These are phyloP conservation scores for Eremomyces bilateralis DNA, from an alignment of 495 filamentous ascomycete species.

Conservation along the genomic window DNA sequence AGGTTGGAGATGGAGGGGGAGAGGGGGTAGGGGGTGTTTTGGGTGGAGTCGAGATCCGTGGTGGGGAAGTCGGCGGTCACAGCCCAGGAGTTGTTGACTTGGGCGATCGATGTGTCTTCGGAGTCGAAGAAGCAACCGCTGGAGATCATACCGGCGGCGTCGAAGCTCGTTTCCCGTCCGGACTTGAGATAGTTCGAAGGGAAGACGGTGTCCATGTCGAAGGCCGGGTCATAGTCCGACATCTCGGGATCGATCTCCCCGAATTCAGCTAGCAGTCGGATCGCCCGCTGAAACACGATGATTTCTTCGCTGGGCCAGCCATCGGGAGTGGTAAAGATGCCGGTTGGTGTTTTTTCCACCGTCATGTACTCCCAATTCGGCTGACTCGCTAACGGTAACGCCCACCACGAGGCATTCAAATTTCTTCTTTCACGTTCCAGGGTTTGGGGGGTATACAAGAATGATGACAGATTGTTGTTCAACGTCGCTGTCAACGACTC, in stretches of 20 bases:
- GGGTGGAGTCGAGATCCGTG: slow-evolving; percentile 3
- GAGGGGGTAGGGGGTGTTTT: neutral
- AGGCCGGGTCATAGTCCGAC: slow-evolving; percentile 25
- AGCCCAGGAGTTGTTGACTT: slow-evolving; percentile 36
- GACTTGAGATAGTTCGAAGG: slow-evolving; percentile 17
- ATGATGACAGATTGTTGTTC: slow-evolving; percentile 21
- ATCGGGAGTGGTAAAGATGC: slow-evolving; percentile 29
- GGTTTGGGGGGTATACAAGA: slow-evolving; percentile 30
- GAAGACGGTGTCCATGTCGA: slow-evolving; percentile 24
- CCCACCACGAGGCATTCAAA: slow-evolving; percentile 37
- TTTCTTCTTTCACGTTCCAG: slow-evolving; percentile 28
- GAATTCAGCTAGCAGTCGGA: slow-evolving; percentile 30
- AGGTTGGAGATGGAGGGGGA: slow-evolving; percentile 16
- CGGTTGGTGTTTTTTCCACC: slow-evolving; percentile 16
- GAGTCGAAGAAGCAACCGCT: slow-evolving; percentile 30
- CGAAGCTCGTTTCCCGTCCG: slow-evolving; percentile 12
- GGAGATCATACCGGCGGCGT: slow-evolving; percentile 20
- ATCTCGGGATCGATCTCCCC: slow-evolving; percentile 35
- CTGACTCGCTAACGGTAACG: slow-evolving; percentile 20
- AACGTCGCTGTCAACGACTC: slow-evolving; percentile 15
- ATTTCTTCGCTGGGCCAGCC: slow-evolving; percentile 41
- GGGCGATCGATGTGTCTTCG: slow-evolving; percentile 15
- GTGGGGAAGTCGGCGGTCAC: slow-evolving; percentile 12
- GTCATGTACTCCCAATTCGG: slow-evolving; percentile 32
- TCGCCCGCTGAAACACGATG: slow-evolving; percentile 27